These are phyloP conservation scores for Isochrysis galbana DNA, from an alignment of 78 protist species.

Conservation along the genomic window DNA sequence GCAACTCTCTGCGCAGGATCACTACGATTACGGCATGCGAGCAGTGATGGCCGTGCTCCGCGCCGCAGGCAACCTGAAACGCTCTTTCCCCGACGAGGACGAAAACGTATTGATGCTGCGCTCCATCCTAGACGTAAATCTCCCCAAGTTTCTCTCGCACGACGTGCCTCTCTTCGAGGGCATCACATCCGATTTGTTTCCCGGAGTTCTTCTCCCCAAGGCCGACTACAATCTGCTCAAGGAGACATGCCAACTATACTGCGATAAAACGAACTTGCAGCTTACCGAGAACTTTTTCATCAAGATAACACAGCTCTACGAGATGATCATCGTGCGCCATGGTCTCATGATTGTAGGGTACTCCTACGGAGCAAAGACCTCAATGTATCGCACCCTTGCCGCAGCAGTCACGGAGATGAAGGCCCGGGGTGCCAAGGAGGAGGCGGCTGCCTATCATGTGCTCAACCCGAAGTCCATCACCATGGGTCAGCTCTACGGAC, in stretches of 20 bases:
- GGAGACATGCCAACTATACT: constrained; percentile 30
- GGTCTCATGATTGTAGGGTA: constrained; percentile 86
- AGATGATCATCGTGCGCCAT: constrained; percentile 83
- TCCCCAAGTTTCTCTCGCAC: constrained; percentile 71
- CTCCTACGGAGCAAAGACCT: constrained; percentile 67
- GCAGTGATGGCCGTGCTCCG: constrained; percentile 80
- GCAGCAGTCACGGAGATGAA: constrained; percentile 51
- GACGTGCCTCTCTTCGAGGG: constrained; percentile 79
- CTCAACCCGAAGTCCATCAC: constrained; percentile 87
- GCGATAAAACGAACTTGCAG: constrained; percentile 55
- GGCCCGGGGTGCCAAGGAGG: background rate
- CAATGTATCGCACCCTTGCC: constrained; percentile 45
- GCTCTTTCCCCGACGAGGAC: constrained; percentile 44
- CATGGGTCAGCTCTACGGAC: constrained; percentile 89
- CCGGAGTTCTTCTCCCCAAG: constrained; percentile 55
- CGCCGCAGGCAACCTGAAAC: constrained; percentile 72
- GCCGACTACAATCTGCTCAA: constrained; percentile 62
- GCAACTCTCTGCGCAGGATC: constrained; percentile 87
- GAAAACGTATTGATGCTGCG: constrained; percentile 68
- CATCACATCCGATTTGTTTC: constrained; percentile 82
- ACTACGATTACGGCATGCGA: constrained; percentile 90
- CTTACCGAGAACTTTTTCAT: constrained; percentile 32
- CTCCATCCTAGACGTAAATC: constrained; percentile 67
- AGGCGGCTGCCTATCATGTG: constrained; percentile 11
- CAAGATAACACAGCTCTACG: constrained; percentile 69